phyloP scores from a whole-genome alignment of 208 protist genomes.

The Porcisia hertigi region DNA sequence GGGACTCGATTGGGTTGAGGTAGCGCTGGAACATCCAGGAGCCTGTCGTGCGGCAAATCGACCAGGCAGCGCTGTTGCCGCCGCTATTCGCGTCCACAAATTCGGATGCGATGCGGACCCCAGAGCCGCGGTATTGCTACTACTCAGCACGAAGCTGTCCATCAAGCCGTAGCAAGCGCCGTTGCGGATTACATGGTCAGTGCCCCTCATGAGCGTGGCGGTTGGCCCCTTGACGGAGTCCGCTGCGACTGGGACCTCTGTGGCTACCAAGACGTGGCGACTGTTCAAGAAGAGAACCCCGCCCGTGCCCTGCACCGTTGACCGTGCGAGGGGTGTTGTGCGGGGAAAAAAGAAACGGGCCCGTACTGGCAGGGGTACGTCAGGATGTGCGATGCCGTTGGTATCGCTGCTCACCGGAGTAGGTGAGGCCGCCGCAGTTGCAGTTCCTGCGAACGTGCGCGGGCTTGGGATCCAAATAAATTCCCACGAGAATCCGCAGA shows the following conservation, averaged over 20 bases:
- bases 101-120: not conserved
- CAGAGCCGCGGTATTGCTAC: not conserved
- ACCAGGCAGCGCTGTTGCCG: conserved; percentile 15
- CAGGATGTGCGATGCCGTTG: not conserved
- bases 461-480: conserved; percentile 25
- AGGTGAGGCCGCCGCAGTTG: not conserved
- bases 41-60: not conserved
- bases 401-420: not conserved
- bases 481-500: conserved; percentile 35
- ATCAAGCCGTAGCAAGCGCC: conserved; percentile 3
- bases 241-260: conserved; percentile 5
- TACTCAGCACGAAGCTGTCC: conserved; percentile 20
- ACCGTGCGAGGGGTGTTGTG: conserved; percentile 1
- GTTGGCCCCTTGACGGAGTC: not conserved
- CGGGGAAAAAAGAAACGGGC: conserved; percentile 21
- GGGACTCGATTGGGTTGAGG: not conserved
- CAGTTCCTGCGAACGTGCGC: not conserved
- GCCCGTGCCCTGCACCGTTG: conserved; percentile 18
- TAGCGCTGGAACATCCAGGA: not conserved
- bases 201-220: not conserved
- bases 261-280: conserved; percentile 50
- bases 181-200: not conserved
- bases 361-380: not conserved
- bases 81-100: conserved; percentile 14
- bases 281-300: conserved; percentile 56